phyloP scores from a whole-genome alignment of 306 rosid genomes.

The Dryas alaskensis region DNA sequence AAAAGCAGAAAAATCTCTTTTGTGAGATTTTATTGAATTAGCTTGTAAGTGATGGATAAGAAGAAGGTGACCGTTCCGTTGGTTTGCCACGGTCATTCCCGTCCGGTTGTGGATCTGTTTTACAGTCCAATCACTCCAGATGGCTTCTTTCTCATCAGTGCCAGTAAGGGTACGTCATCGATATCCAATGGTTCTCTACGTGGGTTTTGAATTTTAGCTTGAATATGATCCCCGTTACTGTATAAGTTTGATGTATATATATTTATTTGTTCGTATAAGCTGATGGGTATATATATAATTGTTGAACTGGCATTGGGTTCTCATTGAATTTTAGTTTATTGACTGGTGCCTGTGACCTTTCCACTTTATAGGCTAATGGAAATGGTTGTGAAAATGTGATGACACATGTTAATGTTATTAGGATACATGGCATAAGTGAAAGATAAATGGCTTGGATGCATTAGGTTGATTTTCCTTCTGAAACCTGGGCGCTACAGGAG shows the following conservation, averaged over 20 bases:
- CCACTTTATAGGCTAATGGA: background rate
- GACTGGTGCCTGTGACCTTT: background rate
- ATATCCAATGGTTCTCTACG: too few species aligned
- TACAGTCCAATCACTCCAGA: slow-evolving; percentile 90
- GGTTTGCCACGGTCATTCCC: slow-evolving; percentile 91
- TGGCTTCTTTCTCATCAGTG: slow-evolving; percentile 94
- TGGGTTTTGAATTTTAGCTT: background rate
- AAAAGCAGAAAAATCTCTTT: background rate
- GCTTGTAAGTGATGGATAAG: slow-evolving; percentile 62
- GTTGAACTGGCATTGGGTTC: background rate
- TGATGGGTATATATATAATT: background rate
- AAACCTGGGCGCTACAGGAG: background rate
- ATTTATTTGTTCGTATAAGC: background rate
- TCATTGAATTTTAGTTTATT: background rate
- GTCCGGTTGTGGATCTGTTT: slow-evolving; percentile 91
- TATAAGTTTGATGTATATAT: background rate
- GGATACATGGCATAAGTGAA: background rate
- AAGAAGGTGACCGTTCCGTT: slow-evolving; percentile 77
- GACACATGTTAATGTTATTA: background rate
- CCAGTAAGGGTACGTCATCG: slow-evolving; percentile 80
- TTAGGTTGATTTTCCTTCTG: background rate
- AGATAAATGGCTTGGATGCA: background rate
- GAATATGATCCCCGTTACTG: background rate
- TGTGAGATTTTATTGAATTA: background rate
- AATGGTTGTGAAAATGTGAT: background rate